Evolutionary conservation across 1,139 yeast genomes (phyloP), one percentile per base, ranked within the genome.

Genomic region (Blastobotrys aristatus): DNA sequence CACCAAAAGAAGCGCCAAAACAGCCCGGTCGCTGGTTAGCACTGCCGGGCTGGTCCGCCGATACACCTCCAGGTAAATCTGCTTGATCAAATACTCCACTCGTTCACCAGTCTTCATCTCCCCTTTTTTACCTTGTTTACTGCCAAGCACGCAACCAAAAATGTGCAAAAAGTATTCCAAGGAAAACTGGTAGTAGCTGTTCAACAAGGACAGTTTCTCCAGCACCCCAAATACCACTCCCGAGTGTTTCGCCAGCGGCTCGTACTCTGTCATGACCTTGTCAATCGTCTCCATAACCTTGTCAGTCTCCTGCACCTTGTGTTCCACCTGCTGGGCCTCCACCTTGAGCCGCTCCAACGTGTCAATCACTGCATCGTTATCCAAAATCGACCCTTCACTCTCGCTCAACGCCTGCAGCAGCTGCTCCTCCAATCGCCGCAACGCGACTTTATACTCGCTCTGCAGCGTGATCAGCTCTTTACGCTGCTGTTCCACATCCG

Each of bases 401-500:
- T 74, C 74, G 54, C 79, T 78, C 50, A 90, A 68, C 0, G 82
- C 74, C 8, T 72, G 69, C 49, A 89, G 69, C 4, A 90, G 69
- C 13, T 75, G 73, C n/a, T 73, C 69, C 57, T 89, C 96, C 22
- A 87, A 71, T 1, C 62, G 61, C 33, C 75, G 72, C 45, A 90
- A 65, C 26, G 73, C 76, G 1, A 73, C 71, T 49, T 73, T 75
- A 57, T 81, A 84, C 48, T 80, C 83, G 8, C 83, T 76, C 55
- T 80, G 81, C n/a, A 80, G 62, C 32, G 70, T 68, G 14, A 76
- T 64, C 49, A 84, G 62, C 33, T 77, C 80, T 1, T 68, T 57
- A 48, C 92, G 72, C 59, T 80, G 74, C 13, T 61, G 59, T 52
- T 85, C 90, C 14, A 86, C 65, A 11, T 82, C 92, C 0, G 97